These are phyloP conservation scores for Pythium biforme DNA, from an alignment of 352 stramenopile genomes.

Conservation along the genomic window DNA sequence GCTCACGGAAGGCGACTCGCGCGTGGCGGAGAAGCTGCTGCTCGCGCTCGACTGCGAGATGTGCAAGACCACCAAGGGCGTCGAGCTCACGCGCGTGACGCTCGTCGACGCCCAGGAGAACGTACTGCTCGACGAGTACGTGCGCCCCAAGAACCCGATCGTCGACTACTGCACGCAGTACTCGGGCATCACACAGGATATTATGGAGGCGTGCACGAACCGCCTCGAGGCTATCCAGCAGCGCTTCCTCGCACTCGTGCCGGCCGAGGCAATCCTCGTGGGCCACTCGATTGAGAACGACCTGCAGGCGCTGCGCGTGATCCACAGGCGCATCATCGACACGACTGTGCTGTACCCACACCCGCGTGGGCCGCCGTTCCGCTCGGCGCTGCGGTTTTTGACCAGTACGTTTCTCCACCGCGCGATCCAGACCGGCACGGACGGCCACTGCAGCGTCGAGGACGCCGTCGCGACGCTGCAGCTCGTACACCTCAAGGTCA, in stretches of 20 bases:
- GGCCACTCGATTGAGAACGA: constrained; percentile 90
- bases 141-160: constrained; percentile 76
- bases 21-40: constrained; percentile 44
- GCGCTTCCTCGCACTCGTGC: constrained; percentile 53
- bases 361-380: constrained; percentile 72
- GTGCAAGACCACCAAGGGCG: constrained; percentile 82
- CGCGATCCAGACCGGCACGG: constrained; percentile 65
- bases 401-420: constrained; percentile 66
- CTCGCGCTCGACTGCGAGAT: constrained; percentile 88
- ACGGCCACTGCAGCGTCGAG: constrained; percentile 83
- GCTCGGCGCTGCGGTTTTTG: constrained; percentile 74
- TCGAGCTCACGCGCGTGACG: constrained; percentile 77
- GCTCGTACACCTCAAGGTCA: constrained; percentile 75
- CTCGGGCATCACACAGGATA: constrained; percentile 79
- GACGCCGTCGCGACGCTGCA: constrained; percentile 78
- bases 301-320: constrained; percentile 56
- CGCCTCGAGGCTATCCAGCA: constrained; percentile 65
- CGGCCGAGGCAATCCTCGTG: constrained; percentile 77
- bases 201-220: constrained; percentile 69
- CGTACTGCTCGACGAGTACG: constrained; percentile 80
- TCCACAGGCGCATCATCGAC: constrained; percentile 80
- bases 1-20: constrained; percentile 32
- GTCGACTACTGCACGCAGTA: constrained; percentile 89
- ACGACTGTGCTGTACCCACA: constrained; percentile 82
- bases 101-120: constrained; percentile 68